Conservation (phyloP, 2,329 filamentous ascomycete genomes). For the Emergomyces orientalis region DNA sequence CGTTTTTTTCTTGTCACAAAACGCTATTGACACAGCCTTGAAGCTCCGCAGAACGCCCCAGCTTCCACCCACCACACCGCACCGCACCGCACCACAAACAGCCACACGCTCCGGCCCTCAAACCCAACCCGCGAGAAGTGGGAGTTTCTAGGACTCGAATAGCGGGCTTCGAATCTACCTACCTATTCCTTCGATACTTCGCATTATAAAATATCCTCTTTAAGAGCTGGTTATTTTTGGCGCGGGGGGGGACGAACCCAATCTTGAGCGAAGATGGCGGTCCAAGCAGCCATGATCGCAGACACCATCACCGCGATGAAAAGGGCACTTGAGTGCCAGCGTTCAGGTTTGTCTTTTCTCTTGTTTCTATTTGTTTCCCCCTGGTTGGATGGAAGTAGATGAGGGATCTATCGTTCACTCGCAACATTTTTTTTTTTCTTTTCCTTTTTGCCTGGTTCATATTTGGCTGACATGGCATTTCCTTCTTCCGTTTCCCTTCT, state of each 20-base stretch:
- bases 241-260: neutral
- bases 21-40: no score
- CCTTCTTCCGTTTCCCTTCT: neutral
- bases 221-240: neutral
- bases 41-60: neutral
- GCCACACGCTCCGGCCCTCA: neutral
- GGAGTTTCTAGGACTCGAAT: neutral
- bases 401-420: no score
- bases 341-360: conserved; percentile 31
- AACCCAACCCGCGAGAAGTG: neutral
- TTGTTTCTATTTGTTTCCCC: neutral
- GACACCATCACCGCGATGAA: conserved; percentile 50
- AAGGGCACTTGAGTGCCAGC: conserved; percentile 40
- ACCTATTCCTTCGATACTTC: neutral
- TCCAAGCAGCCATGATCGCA: conserved; percentile 38
- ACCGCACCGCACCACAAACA: neutral
- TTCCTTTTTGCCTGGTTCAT: neutral
- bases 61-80: neutral
- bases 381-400: neutral
- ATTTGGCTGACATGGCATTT: conserved; percentile 5
- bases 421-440: neutral
- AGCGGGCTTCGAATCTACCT: neutral
- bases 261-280: conserved; percentile 27
- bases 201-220: neutral
- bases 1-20: neutral